These are phyloP conservation scores for Coniochaeta ligniaria DNA, from an alignment of 2,329 filamentous ascomycete species.

Conservation along the genomic window DNA sequence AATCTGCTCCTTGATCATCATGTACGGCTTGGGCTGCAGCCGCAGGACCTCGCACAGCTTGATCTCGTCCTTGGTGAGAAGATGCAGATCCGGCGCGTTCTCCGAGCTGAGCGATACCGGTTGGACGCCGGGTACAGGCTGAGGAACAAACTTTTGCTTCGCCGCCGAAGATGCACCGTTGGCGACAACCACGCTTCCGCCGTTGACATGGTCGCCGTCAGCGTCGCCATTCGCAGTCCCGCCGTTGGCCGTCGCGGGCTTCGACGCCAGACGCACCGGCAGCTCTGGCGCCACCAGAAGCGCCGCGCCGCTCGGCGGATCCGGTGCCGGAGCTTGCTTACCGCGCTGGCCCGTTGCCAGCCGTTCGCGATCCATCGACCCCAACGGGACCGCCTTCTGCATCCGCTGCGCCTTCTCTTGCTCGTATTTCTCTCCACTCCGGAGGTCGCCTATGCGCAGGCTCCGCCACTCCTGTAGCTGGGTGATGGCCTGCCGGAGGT, in stretches of 20 bases:
- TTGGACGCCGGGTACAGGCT: constrained; percentile 52
- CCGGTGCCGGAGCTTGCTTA: constrained; percentile 58
- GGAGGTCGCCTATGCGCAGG: constrained; percentile 75
- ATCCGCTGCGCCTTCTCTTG: constrained; percentile 73
- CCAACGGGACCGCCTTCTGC: constrained; percentile 64
- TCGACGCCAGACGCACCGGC: constrained; percentile 46
- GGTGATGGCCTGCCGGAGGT: constrained; percentile 78
- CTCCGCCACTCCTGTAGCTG: constrained; percentile 93
- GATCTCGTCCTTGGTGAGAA: constrained; percentile 75
- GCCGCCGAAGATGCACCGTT: constrained; percentile 26
- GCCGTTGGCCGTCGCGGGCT: constrained; percentile 18
- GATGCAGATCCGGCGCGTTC: constrained; percentile 73
- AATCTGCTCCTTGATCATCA: constrained; percentile 91
- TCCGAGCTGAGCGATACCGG: constrained; percentile 67
- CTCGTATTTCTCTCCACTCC: constrained; percentile 87
- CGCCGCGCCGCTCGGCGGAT: constrained; percentile 67
- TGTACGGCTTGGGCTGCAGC: constrained; percentile 87
- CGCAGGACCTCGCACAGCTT: constrained; percentile 80
- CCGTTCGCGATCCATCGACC: constrained; percentile 74
- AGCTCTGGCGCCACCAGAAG: constrained; percentile 75
- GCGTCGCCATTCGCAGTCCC: constrained; percentile 32
- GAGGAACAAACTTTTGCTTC: constrained; percentile 45
- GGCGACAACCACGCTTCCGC: constrained; percentile 18
- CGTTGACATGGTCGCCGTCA: constrained; percentile 35
- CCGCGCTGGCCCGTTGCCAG: constrained; percentile 65